Conservation (phyloP, 805 yeast genomes). For the Candida sakaeoensis region DNA sequence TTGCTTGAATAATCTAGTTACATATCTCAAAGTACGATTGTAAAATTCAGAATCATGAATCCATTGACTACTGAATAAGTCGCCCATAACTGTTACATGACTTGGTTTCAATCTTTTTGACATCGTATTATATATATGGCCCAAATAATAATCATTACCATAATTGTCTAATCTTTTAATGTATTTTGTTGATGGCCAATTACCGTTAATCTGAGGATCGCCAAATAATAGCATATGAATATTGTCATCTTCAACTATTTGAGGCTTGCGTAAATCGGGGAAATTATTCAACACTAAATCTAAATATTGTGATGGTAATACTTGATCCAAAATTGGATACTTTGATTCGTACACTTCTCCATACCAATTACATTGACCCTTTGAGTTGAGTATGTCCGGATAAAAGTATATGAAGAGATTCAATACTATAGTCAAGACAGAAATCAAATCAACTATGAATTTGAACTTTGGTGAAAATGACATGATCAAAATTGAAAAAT, state of each 20-base stretch:
- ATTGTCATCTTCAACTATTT: slow-evolving; percentile 11
- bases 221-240: slow-evolving; percentile 81
- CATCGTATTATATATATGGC: slow-evolving; percentile 75
- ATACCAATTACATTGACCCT: slow-evolving; percentile 61
- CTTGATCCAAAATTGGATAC: slow-evolving; percentile 8
- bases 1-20: slow-evolving; percentile 64
- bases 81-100: slow-evolving; percentile 89
- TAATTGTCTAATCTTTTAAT: slow-evolving; percentile 74
- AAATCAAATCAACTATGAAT: slow-evolving; percentile 6
- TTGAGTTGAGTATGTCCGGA: slow-evolving; percentile 52
- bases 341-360: slow-evolving; percentile 11
- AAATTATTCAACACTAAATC: slow-evolving; percentile 18
- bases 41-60: slow-evolving; percentile 81
- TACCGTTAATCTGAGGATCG: slow-evolving; percentile 96
- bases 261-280: slow-evolving; percentile 12
- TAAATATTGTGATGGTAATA: slow-evolving; percentile 12
- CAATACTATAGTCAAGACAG: slow-evolving; percentile 37
- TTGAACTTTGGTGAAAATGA: slow-evolving; percentile 4
- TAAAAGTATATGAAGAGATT: slow-evolving; percentile 72
- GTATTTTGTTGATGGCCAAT: slow-evolving; percentile 66
- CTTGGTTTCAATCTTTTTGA: slow-evolving; percentile 62
- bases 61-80: slow-evolving; percentile 93
- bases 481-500: too few species aligned
- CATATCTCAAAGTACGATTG: slow-evolving; percentile 71
- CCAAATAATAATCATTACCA: slow-evolving; percentile 87